Percentiles rank a stretch among this genome's conserved stretches.
phyloP scores from a whole-genome alignment of 805 yeast species.

The Metschnikowia lunata region DNA sequence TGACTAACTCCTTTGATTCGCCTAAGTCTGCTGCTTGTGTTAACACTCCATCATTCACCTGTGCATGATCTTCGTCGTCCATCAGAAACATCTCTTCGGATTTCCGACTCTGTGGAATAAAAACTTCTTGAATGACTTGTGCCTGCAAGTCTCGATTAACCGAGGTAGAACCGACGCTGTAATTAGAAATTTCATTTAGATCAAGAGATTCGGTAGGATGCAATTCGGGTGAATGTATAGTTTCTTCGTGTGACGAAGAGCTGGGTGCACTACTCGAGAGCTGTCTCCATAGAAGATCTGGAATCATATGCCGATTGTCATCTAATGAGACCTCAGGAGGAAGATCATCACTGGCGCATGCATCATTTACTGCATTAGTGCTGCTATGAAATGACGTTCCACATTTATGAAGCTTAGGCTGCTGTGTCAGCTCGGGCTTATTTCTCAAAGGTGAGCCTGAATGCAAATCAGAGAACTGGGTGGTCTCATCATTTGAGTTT shows the following conservation, averaged over 20 bases:
- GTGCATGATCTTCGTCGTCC: slow-evolving; percentile 38
- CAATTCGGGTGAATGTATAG: slow-evolving; percentile 5
- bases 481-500: neutral
- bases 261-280: slow-evolving; percentile 40
- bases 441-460: neutral
- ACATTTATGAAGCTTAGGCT: neutral
- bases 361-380: slow-evolving; percentile 3
- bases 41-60: slow-evolving; percentile 9
- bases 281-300: slow-evolving; percentile 68
- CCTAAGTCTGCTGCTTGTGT: neutral
- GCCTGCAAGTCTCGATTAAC: slow-evolving; percentile 37
- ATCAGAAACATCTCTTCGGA: slow-evolving; percentile 40
- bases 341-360: slow-evolving; percentile 18
- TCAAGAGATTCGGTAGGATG: slow-evolving; percentile 4
- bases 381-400: slow-evolving; percentile 4
- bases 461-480: neutral
- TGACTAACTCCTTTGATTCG: neutral
- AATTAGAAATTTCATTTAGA: slow-evolving; percentile 11
- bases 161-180: slow-evolving; percentile 30
- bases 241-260: slow-evolving; percentile 10
- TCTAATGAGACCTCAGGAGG: slow-evolving; percentile 85
- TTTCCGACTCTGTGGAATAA: slow-evolving; percentile 34
- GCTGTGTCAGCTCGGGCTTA: neutral
- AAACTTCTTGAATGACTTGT: slow-evolving; percentile 37
- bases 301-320: slow-evolving; percentile 89